Evolutionary conservation across 805 yeast genomes (phyloP), one percentile per base, ranked within the genome.

Genomic region (Starmerella tilneyi): DNA sequence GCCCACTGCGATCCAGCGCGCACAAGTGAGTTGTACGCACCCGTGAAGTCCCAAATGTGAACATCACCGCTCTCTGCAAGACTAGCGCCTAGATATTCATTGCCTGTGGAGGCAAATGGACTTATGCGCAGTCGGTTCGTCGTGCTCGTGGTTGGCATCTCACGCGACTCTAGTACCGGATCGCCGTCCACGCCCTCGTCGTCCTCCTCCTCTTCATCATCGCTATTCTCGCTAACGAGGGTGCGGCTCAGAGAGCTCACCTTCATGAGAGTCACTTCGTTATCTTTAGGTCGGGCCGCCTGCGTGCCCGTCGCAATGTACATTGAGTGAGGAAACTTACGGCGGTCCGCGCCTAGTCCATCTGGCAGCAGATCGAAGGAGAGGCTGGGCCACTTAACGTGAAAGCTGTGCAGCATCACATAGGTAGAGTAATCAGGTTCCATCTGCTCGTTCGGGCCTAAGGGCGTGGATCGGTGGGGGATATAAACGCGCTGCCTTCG

Each of bases 371-470:
- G 68, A 59, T 89, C 97, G 49, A 92, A 70, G 3, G 96, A 85
- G 60, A 92, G 67, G 66, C 96, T 86, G 11, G 98, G 97, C 97
- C 97, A 92, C 57, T 94, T 94, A 64, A 89, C 68, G 63, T 84
- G 84, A 48, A 89, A 84, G 57, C 83, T 84, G 64, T 92, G 98
- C 47, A 92, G 68, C 97, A 92, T 92, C 59, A 89, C 94, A 62
- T 92, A 92, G 3, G 89, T 96, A 7, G 86, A 70, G 36, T 95
- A 95, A 66, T 92, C 98, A 1, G 97, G 95, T 66, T 89, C 96
- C 60, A 92, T 71, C 11, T 82, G 94, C 68, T 92, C 97, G 66
- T 85, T 94, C 2, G 94, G 94, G 1, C 96, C 96, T 54, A 92
- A 71, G 5, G 96, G 96, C 57, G 76, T 78, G 22, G 92, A 80